These are phyloP conservation scores for Hamamelis virginiana DNA, from an alignment of 164 flowering plant species.

Conservation along the genomic window DNA sequence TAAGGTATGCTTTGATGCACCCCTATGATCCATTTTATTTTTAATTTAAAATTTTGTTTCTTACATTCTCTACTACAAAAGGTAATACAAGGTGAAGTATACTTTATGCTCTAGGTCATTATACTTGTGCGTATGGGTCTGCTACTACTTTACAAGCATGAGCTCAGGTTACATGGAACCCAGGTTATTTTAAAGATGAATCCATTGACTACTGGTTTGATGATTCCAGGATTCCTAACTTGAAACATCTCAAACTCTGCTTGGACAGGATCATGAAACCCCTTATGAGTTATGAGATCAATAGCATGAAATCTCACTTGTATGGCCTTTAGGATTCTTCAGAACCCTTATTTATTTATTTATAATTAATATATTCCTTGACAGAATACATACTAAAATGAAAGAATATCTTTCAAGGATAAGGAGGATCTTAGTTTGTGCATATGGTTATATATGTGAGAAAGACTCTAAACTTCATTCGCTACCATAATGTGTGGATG, in stretches of 20 bases:
- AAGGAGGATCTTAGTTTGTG: too few species aligned
- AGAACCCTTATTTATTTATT: neutral
- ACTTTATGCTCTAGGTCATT: neutral
- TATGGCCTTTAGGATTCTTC: neutral
- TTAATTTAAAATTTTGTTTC: neutral
- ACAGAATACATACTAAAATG: too few species aligned
- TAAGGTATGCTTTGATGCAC: slow-evolving; percentile 43
- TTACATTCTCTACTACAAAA: neutral
- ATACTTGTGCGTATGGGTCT: neutral
- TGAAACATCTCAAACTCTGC: too few species aligned
- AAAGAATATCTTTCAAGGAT: too few species aligned
- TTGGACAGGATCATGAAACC: neutral
- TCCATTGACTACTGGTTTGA: neutral
- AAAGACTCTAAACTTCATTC: too few species aligned
- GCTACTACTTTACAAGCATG: neutral
- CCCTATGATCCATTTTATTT: neutral
- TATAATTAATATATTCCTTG: too few species aligned
- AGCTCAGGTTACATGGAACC: neutral
- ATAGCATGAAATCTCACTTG: neutral
- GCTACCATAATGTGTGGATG: too few species aligned
- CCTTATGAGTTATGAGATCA: neutral
- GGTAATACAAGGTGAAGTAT: neutral
- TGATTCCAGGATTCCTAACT: neutral
- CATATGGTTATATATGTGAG: too few species aligned
- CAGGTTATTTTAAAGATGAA: neutral